Evolutionary conservation across 2,329 filamentous ascomycete species (phyloP).

Genomic region (Phoma herbarum): DNA sequence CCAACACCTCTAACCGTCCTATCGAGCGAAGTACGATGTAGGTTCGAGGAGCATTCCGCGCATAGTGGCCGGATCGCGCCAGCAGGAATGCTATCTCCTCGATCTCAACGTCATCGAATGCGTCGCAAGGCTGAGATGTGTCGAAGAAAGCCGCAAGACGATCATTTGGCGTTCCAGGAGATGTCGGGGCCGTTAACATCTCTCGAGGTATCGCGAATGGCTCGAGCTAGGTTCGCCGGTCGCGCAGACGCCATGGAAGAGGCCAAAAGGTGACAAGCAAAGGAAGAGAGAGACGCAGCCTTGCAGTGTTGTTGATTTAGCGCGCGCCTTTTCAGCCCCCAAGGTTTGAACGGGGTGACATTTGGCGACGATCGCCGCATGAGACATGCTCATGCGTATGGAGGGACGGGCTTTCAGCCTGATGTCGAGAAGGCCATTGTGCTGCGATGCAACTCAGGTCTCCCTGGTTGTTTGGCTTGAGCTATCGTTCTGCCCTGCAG

Average conservation of each 20-base stretch:
- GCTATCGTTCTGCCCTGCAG: not conserved
- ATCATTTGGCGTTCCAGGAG: not conserved
- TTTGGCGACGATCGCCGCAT: not conserved
- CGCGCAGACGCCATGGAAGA: not conserved
- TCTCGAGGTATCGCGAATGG: not conserved
- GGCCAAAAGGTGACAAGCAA: not conserved
- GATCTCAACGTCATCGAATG: not conserved
- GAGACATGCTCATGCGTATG: not conserved
- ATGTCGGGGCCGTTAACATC: not conserved
- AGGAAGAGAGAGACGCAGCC: not conserved
- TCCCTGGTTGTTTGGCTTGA: not conserved
- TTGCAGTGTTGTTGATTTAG: not conserved
- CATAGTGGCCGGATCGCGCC: not conserved
- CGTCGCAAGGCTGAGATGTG: not conserved
- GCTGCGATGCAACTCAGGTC: not conserved
- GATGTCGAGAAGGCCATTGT: not conserved
- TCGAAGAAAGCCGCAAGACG: not conserved
- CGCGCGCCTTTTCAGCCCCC: not conserved
- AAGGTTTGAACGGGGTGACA: not conserved
- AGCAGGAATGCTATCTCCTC: not conserved
- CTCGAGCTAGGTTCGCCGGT: not conserved
- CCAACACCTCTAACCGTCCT: not conserved
- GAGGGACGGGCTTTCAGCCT: not conserved
- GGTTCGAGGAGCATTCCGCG: not conserved
- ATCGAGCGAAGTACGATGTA: not conserved